Evolutionary conservation across 2,329 filamentous ascomycete species (phyloP), one percentile per base, ranked within the genome.

Genomic region (Sarocladium oryzae): DNA sequence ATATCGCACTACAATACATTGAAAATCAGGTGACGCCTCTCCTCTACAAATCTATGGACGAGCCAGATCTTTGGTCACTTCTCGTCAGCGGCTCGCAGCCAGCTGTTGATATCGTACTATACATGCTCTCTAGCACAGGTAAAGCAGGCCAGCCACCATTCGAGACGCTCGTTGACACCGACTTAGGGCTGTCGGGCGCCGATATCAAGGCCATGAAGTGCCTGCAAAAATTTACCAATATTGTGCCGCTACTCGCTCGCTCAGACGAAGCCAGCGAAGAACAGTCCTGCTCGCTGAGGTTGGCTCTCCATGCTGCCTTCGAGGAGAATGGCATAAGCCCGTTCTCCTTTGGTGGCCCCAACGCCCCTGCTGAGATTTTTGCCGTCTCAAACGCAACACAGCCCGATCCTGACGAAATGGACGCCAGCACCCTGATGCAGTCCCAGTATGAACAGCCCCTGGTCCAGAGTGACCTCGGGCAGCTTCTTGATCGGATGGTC

Each of bases 381-480:
- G 82, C 88, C 1, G 77, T 96, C 18, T 96, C 92, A 1, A 93
- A 87, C 18, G 79, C 80, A 11, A 74, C 80, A 21, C 81, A 78
- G 1, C 79, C 80, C 20, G 89, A 96, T 60, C 72, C 82, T 54
- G 89, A 96, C 35, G 82, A 78, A 38, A 95, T 97, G 85, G 92
- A 97, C 64, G 92, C 91, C 16, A 96, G 89, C 60, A 74, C 95
- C 0, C 77, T 97, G 16, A 97, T 97, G 92, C 90, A 85, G 52
- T 85, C 91, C 1, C 88, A 93, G 60, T 97, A 96, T 63, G 74
- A 93, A 13, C 85, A 89, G 55, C 92, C 92, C 1, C 74, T 96
- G 4, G 69, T 88, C 2, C 69, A 79, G 1, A 93, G 89, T 8
- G 91, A 97, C 37, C 78, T 97, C 2, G 61, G 67, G 4, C 66